Base-by-base conservation (phyloP, 2,329 filamentous ascomycete species). In the Elsinoe perseae region DNA sequence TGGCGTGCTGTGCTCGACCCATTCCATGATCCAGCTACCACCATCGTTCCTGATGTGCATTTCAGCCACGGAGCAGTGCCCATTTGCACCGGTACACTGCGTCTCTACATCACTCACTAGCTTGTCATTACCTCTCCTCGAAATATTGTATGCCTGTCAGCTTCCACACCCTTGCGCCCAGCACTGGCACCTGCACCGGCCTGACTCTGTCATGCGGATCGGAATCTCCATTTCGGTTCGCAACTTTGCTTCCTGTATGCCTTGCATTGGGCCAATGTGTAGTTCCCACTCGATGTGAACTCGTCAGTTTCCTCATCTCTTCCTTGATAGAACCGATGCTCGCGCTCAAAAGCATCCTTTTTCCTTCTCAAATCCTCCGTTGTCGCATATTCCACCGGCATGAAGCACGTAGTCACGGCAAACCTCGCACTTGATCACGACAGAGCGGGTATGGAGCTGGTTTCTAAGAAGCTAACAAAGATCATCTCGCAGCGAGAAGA, bases 81-180 rank as follows among this genome's bases (percentile, higher is more conserved):
- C n/a, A n/a, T n/a, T n/a, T n/a, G n/a, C n/a, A n/a, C n/a, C n/a
- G n/a, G n/a, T n/a, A n/a, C n/a, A n/a, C n/a, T n/a, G n/a, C n/a
- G n/a, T n/a, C n/a, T n/a, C n/a, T n/a, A n/a, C n/a, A n/a, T n/a
- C n/a, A n/a, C 6, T n/a, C 23, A n/a, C 20, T 4, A 2, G n/a
- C 12, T n/a, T 48, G 5, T 16, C 14, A 14, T 16, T 28, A 10
- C 21, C 20, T 46, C 4, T 46, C 18, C 6, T 12, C 23, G 14
- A 58, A 53, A 38, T 56, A 58, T 14, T 74, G 73, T 57, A 77
- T 75, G 2, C 74, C 74, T 3, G 74, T 77, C 36, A 76, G 61
- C 59, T 70, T 73, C 60, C 70, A 74, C 1, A 68, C 71, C 25
- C 71, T 60, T 63, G 74, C 73, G 55, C 63, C 64, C 16, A 76